phyloP scores from a whole-genome alignment of 495 filamentous ascomycete species.

The Aspergillus nidulans region DNA sequence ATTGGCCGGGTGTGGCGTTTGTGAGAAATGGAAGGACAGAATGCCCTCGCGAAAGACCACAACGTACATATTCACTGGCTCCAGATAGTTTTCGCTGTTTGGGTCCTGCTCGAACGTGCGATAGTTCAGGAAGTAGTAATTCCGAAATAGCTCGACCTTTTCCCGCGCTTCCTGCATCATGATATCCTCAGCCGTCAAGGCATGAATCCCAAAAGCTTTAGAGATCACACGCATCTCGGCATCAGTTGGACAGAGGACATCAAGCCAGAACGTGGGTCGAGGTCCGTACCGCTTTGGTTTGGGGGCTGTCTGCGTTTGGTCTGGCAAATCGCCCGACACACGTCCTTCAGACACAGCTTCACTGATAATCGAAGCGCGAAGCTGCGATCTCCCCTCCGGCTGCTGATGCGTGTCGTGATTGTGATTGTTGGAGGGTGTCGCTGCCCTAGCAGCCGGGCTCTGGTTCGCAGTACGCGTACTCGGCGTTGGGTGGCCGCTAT shows the following conservation, averaged over 20 bases:
- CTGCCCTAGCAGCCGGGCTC: slow-evolving; percentile 2
- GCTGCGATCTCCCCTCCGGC: slow-evolving; percentile 9
- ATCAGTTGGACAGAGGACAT: slow-evolving; percentile 85
- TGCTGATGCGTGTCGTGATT: slow-evolving; percentile 4
- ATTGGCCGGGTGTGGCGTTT: slow-evolving; percentile 91
- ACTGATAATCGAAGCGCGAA: slow-evolving; percentile 28
- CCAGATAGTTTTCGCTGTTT: slow-evolving; percentile 80
- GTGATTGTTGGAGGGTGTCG: slow-evolving; percentile 7
- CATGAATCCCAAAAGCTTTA: slow-evolving; percentile 92
- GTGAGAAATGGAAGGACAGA: slow-evolving; percentile 90
- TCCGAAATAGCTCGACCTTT: slow-evolving; percentile 94
- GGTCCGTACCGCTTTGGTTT: slow-evolving; percentile 74
- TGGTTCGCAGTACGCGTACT: slow-evolving; percentile 8
- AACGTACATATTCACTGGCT: slow-evolving; percentile 96
- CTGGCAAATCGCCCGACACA: slow-evolving; percentile 15
- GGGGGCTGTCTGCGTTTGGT: slow-evolving; percentile 18
- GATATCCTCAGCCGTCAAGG: slow-evolving; percentile 92
- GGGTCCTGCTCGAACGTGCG: slow-evolving; percentile 93
- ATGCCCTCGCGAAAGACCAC: slow-evolving; percentile 96
- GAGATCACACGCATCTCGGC: slow-evolving; percentile 87
- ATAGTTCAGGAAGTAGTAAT: slow-evolving; percentile 98
- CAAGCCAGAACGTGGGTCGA: slow-evolving; percentile 92
- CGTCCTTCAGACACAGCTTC: slow-evolving; percentile 30
- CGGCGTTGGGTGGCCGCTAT: slow-evolving; percentile 17
- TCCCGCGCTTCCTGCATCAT: slow-evolving; percentile 95